Evolutionary conservation across 345 rosid species (phyloP).

Genomic region (Boechera retrofracta): DNA sequence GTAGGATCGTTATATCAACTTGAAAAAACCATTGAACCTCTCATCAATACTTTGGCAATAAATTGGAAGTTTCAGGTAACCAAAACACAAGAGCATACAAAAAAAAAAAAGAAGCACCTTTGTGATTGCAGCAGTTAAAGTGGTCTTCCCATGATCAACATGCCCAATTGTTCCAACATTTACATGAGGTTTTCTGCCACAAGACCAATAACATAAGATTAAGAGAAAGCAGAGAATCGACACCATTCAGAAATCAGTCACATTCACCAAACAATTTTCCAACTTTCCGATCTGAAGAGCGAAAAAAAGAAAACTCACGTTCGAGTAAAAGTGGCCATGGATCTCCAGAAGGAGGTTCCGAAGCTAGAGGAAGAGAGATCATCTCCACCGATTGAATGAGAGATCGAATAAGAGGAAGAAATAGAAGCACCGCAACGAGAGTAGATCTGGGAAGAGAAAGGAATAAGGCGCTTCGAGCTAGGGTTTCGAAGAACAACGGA

Average conservation of each 20-base stretch:
- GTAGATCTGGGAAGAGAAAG: slow-evolving; percentile 50
- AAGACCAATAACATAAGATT: background rate
- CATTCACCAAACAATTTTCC: background rate
- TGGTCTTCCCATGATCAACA: slow-evolving; percentile 99
- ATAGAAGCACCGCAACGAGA: slow-evolving; percentile 41
- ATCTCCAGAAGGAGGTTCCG: slow-evolving; percentile 59
- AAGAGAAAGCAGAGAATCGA: background rate
- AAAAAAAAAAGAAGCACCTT: slow-evolving; percentile 41
- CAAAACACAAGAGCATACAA: background rate
- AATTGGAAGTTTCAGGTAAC: background rate
- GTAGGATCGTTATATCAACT: background rate
- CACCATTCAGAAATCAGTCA: background rate
- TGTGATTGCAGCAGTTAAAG: slow-evolving; percentile 97
- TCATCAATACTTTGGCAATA: background rate
- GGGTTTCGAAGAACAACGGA: slow-evolving; percentile 53
- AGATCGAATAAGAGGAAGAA: slow-evolving; percentile 41
- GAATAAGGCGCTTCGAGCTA: slow-evolving; percentile 49
- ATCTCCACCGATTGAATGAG: slow-evolving; percentile 45
- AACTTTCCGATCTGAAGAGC: background rate
- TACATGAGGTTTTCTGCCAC: slow-evolving; percentile 89
- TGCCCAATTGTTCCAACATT: slow-evolving; percentile 99
- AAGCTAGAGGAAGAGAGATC: slow-evolving; percentile 40
- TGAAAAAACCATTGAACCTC: background rate
- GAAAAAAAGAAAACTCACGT: slow-evolving; percentile 49
- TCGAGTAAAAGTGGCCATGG: slow-evolving; percentile 92